phyloP scores from a whole-genome alignment of 176 grass and related monocot genomes.

The Phyllostachys edulis region DNA sequence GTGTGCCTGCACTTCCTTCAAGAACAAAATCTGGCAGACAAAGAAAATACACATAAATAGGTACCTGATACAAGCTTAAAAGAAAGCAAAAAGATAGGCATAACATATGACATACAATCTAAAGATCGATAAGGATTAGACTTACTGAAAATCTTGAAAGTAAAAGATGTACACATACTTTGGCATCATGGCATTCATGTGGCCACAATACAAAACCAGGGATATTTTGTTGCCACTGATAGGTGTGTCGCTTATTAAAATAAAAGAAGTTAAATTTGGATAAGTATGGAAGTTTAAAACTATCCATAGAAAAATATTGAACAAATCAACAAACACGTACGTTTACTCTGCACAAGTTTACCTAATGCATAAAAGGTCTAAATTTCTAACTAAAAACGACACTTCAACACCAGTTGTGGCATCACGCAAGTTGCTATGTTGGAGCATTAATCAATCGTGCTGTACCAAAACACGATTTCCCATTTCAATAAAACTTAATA shows the following conservation, averaged over 20 bases:
- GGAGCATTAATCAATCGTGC: background rate
- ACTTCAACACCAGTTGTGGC: background rate
- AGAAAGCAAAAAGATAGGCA: background rate
- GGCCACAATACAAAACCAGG: background rate
- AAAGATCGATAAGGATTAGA: background rate
- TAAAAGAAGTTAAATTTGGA: background rate
- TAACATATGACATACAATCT: background rate
- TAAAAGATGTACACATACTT: background rate
- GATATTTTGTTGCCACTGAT: background rate
- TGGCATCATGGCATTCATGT: background rate
- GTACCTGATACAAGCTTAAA: conserved; percentile 1
- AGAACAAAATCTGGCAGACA: conserved; percentile 92
- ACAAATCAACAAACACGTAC: background rate
- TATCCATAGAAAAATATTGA: background rate
- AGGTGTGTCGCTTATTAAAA: conserved; percentile 5
- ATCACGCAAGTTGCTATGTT: background rate
- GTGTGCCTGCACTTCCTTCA: conserved; percentile 91
- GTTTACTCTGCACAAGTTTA: conserved; percentile 5
- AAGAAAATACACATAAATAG: background rate
- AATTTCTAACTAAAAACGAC: background rate
- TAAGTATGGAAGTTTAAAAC: background rate
- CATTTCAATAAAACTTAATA: background rate
- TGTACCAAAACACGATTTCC: background rate
- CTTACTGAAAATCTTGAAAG: conserved; percentile 12
- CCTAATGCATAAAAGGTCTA: background rate